phyloP scores from a whole-genome alignment of 371 early-diverging fungal species.

The Haplosporangium sp. region DNA sequence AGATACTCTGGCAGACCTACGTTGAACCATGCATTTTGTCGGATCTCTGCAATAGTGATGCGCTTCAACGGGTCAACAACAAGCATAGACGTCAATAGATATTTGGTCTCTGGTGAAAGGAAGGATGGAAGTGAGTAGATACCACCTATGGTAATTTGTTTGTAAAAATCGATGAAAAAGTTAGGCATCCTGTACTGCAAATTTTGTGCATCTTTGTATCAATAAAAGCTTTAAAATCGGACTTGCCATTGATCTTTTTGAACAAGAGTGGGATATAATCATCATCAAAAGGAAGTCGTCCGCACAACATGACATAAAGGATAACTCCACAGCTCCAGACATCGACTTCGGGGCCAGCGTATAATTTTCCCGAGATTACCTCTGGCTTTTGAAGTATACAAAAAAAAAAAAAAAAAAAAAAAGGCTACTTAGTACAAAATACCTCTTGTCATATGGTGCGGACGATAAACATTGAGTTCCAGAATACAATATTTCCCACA shows the following conservation, averaged over 20 bases:
- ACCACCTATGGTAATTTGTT: slow-evolving; percentile 68
- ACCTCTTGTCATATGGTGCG: not conserved
- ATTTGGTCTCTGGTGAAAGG: slow-evolving; percentile 84
- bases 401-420: too few species aligned
- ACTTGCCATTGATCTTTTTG: slow-evolving; percentile 87
- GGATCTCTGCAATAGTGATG: slow-evolving; percentile 90
- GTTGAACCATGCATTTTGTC: slow-evolving; percentile 92
- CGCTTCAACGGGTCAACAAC: slow-evolving; percentile 96
- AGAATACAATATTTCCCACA: too few species aligned
- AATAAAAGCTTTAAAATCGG: not conserved
- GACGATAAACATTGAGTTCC: not conserved
- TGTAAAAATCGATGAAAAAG: not conserved
- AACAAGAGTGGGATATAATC: slow-evolving; percentile 96
- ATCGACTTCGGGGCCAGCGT: slow-evolving; percentile 99
- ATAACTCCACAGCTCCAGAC: slow-evolving; percentile 99
- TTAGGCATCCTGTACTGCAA: not conserved
- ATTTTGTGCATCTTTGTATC: not conserved
- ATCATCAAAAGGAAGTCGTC: slow-evolving; percentile 98
- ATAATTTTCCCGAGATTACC: slow-evolving; percentile 93
- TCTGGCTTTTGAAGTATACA: slow-evolving; percentile 80
- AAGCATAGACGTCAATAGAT: slow-evolving; percentile 91
- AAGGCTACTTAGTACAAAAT: not conserved
- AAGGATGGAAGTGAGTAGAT: slow-evolving; percentile 91
- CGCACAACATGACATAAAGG: slow-evolving; percentile 99
- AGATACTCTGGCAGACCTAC: slow-evolving; percentile 92